Percentiles rank a stretch among this genome's conserved stretches.
Conservation (phyloP, 2,329 filamentous ascomycete genomes). For the Neonectria sp. region DNA sequence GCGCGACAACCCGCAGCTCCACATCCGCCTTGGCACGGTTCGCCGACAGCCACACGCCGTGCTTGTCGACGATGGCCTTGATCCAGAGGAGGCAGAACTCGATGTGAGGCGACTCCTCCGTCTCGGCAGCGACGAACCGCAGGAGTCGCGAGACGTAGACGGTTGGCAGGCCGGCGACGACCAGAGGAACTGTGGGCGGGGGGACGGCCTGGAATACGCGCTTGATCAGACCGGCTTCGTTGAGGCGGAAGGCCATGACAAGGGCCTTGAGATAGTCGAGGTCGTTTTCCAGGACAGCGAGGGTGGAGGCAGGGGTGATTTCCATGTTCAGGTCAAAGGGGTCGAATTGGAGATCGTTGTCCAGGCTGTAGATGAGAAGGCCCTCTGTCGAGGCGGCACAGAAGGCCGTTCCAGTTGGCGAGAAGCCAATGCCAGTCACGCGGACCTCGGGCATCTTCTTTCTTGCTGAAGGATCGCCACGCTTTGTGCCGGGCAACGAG, state of each 20-base stretch:
- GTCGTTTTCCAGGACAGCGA: slow-evolving; percentile 76
- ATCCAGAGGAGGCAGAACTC: slow-evolving; percentile 97
- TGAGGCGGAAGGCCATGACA: slow-evolving; percentile 97
- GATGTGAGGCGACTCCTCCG: slow-evolving; percentile 91
- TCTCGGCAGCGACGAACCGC: slow-evolving; percentile 88
- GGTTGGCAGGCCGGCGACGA: slow-evolving; percentile 83
- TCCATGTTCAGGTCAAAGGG: slow-evolving; percentile 96
- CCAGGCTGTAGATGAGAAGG: slow-evolving; percentile 92
- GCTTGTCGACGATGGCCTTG: slow-evolving; percentile 83
- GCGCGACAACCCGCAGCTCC: slow-evolving; percentile 86
- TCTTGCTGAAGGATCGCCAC: slow-evolving; percentile 85
- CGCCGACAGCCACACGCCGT: slow-evolving; percentile 88
- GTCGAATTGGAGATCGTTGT: slow-evolving; percentile 88
- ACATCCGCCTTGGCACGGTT: slow-evolving; percentile 85
- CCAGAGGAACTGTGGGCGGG: slow-evolving; percentile 79
- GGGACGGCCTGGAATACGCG: slow-evolving; percentile 90
- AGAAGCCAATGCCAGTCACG: slow-evolving; percentile 88
- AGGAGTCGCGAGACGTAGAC: slow-evolving; percentile 91
- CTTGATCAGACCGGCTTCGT: slow-evolving; percentile 85
- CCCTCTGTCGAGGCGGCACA: slow-evolving; percentile 97
- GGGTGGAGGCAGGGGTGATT: slow-evolving; percentile 89
- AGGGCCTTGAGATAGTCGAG: slow-evolving; percentile 91
- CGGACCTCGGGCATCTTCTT: slow-evolving; percentile 86
- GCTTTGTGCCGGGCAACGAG: slow-evolving; percentile 86
- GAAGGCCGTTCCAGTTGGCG: slow-evolving; percentile 90